A percentile compares a stretch with the other conserved stretches of the same genome.
These are phyloP conservation scores for Alliaria petiolata DNA, from an alignment of 345 rosid genomes.

Conservation along the genomic window DNA sequence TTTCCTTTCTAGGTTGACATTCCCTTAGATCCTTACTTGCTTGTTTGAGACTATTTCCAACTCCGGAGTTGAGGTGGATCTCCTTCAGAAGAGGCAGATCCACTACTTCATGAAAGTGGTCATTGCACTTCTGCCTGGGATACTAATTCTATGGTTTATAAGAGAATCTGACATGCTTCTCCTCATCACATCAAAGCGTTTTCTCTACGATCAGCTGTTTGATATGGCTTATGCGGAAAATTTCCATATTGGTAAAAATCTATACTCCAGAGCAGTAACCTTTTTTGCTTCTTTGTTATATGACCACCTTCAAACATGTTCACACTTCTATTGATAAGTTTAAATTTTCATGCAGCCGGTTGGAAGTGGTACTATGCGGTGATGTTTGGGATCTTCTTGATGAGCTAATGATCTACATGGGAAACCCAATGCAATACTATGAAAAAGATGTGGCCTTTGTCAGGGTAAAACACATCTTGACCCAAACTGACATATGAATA, in stretches of 20 bases:
- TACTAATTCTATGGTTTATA: conserved; percentile 75
- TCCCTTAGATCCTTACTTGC: conserved; percentile 89
- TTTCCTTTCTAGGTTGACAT: conserved; percentile 64
- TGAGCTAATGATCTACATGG: conserved; percentile 93
- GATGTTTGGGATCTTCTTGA: conserved; percentile 99
- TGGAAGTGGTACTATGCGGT: conserved; percentile 95
- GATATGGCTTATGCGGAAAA: conserved; percentile 95
- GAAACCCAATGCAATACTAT: conserved; percentile 90
- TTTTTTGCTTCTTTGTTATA: background rate
- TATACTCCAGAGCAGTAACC: background rate
- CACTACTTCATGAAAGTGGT: conserved; percentile 88
- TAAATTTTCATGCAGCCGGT: conserved; percentile 62
- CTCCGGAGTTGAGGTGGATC: conserved; percentile 93
- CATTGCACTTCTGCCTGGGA: conserved; percentile 74
- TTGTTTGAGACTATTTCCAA: conserved; percentile 79
- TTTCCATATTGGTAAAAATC: conserved; percentile 70
- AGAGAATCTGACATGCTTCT: conserved; percentile 82
- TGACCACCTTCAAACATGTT: conserved; percentile 19
- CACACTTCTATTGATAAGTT: conserved; percentile 3
- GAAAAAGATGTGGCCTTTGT: conserved; percentile 82
- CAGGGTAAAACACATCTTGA: conserved; percentile 55
- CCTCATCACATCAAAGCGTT: conserved; percentile 69
- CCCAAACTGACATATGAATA: conserved; percentile 1
- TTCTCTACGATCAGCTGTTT: conserved; percentile 77
- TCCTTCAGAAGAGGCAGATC: conserved; percentile 85